Evolutionary conservation across 75 land plant genomes (phyloP).

Genomic region (Larix kaempferi): DNA sequence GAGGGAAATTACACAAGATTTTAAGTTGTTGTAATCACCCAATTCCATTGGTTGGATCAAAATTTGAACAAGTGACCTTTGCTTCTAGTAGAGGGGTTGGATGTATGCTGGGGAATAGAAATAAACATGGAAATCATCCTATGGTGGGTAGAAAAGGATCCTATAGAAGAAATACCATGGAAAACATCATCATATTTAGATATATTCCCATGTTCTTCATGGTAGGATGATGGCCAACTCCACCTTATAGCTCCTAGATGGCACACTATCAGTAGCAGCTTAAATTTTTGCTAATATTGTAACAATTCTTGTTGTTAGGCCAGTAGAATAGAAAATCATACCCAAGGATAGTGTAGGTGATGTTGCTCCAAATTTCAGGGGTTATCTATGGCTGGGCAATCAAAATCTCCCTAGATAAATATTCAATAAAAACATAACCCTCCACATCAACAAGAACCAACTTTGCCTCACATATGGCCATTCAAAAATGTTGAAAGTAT

Average conservation of each 20-base stretch:
- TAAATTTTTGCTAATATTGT: background rate
- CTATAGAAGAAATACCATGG: background rate
- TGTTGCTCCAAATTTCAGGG: background rate
- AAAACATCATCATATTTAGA: background rate
- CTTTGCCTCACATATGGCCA: conserved; percentile 9
- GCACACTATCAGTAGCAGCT: background rate
- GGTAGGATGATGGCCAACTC: background rate
- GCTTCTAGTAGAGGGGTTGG: background rate
- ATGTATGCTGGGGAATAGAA: background rate
- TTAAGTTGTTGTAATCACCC: background rate
- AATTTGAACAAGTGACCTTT: conserved; percentile 1
- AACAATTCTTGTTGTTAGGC: background rate
- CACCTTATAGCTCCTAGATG: background rate
- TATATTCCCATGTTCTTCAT: background rate
- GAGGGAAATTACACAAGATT: too few relatives aligned
- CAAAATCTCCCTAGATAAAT: background rate
- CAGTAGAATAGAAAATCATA: background rate
- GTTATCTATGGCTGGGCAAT: conserved; percentile 2
- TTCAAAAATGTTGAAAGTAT: background rate
- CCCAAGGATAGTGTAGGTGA: background rate
- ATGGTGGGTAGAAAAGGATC: background rate
- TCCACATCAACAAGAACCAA: background rate
- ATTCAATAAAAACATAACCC: background rate
- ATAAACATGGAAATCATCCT: background rate
- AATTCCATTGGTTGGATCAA: background rate